Evolutionary conservation across 202 grass and related monocot genomes (phyloP).

Genomic region (Bolboschoenoplectus hybrid): DNA sequence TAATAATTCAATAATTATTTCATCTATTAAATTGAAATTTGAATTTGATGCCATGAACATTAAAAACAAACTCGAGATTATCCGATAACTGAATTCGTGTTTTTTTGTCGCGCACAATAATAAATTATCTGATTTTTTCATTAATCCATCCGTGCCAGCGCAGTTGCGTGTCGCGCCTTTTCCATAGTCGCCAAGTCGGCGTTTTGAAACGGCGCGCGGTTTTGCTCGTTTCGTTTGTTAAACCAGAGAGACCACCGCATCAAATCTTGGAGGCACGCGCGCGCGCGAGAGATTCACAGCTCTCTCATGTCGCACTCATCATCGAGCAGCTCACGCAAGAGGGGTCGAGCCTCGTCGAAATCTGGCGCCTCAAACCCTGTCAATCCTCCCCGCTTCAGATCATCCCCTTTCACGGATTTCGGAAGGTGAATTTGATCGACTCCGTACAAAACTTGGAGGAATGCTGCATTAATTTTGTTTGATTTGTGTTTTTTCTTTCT

Average conservation of each 20-base stretch:
- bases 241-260: neutral
- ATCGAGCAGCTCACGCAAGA: slow-evolving; percentile 34
- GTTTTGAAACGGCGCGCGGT: neutral
- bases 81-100: too few species aligned
- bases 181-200: neutral
- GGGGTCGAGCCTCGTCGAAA: slow-evolving; percentile 37
- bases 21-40: too few species aligned
- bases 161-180: neutral
- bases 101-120: too few species aligned
- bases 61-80: too few species aligned
- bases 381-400: slow-evolving; percentile 42
- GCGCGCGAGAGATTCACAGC: neutral
- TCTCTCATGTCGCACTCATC: slow-evolving; percentile 21
- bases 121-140: too few species aligned
- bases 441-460: neutral
- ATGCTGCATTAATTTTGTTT: neutral
- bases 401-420: slow-evolving; percentile 85
- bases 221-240: neutral
- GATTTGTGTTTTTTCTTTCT: neutral
- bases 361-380: neutral
- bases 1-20: too few species aligned
- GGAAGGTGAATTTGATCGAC: slow-evolving; percentile 41
- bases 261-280: neutral
- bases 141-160: too few species aligned
- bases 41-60: too few species aligned